Evolutionary conservation across 257 asterid genomes (phyloP).

Genomic region (Solanum sejunctum): DNA sequence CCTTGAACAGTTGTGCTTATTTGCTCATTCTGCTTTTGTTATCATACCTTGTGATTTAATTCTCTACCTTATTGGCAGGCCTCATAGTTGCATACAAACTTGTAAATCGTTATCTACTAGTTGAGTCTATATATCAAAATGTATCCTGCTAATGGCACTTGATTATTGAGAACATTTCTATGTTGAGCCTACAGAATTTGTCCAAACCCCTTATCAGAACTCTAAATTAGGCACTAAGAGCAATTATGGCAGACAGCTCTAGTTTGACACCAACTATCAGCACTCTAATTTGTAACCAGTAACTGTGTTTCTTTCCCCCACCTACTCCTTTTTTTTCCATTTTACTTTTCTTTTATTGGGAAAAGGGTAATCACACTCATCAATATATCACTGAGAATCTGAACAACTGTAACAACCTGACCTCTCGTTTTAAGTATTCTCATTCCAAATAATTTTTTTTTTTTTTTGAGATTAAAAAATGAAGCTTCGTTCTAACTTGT

Average conservation of each 20-base stretch:
- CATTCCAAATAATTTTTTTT: neutral
- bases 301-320: neutral
- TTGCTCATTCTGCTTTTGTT: neutral
- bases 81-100: neutral
- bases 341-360: neutral
- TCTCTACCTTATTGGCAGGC: neutral
- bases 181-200: neutral
- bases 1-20: neutral
- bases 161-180: neutral
- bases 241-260: neutral
- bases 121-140: neutral
- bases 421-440: neutral
- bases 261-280: neutral
- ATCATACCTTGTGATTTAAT: neutral
- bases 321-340: neutral
- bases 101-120: neutral
- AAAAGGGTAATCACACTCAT: neutral
- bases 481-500: neutral
- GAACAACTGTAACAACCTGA: neutral
- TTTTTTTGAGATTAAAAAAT: neutral
- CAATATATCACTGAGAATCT: neutral
- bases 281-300: neutral
- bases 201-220: neutral
- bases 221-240: neutral
- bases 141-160: neutral